Evolutionary conservation across 345 rosid species (phyloP).

Genomic region (Erysimum cheiranthoides): DNA sequence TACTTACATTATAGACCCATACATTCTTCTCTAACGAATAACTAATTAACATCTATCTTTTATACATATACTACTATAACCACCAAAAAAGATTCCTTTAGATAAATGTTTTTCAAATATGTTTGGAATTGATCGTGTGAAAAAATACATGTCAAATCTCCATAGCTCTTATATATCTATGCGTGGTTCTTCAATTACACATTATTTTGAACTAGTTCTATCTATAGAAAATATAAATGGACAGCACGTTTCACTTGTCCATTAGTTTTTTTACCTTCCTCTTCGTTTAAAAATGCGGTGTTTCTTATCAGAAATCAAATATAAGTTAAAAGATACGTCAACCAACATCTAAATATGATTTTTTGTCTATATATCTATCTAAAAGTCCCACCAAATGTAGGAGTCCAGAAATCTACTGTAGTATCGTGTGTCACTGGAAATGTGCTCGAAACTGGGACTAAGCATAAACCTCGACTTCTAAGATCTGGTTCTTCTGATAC

Average conservation of each 20-base stretch:
- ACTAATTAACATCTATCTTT: constrained; percentile 1
- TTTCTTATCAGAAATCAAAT: constrained; percentile 29
- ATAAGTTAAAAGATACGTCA: constrained; percentile 36
- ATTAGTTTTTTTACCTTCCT: constrained; percentile 8
- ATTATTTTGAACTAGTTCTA: constrained; percentile 21
- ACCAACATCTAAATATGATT: constrained; percentile 47
- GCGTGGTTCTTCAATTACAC: constrained; percentile 19
- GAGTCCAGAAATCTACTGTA: constrained; percentile 86
- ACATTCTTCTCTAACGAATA: constrained; percentile 32
- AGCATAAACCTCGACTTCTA: constrained; percentile 87
- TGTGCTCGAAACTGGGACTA: constrained; percentile 90
- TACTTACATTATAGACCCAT: constrained; percentile 26
- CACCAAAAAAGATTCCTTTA: background rate
- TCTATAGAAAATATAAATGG: constrained; percentile 17
- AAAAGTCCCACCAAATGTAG: constrained; percentile 97
- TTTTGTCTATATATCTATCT: constrained; percentile 60
- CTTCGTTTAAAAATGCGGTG: constrained; percentile 34
- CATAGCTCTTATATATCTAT: constrained; percentile 12
- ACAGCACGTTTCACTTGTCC: constrained; percentile 34
- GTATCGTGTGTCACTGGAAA: constrained; percentile 89
- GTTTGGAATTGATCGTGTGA: background rate
- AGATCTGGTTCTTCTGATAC: constrained; percentile 79
- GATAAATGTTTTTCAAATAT: background rate
- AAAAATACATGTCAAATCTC: constrained; percentile 21
- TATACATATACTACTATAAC: background rate